Base-by-base conservation (phyloP, 2,329 filamentous ascomycete species). In the Biscogniauxia marginata region DNA sequence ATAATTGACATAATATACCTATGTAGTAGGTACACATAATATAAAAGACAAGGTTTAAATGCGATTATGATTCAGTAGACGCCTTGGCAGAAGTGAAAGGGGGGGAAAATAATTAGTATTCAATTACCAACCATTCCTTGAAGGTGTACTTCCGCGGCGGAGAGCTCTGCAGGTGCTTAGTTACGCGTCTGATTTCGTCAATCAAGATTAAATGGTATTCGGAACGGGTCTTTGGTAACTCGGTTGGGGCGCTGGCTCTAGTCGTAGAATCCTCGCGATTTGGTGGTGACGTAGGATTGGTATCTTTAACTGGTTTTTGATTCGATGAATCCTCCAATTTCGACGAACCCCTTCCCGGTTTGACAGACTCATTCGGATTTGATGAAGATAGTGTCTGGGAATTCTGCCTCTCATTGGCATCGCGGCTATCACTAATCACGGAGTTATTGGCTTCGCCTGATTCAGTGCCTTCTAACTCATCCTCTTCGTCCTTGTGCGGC, bases 91-190 rank as follows among this genome's bases (percentile, higher is more conserved):
- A 21, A 46, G 24, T 21, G 51, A 13, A 30, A 45, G 34, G 22
- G 46, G 18, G 39, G 30, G 53, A 45, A 30, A 50, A 53, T 48
- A 25, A 6, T 18, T 48, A 34, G n/a, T 4, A 46, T 39, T n/a
- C 13, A 16, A n/a, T 22, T 44, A 64, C 67, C 61, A 13, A 68
- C 67, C 67, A 69, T 53, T 70, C 67, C 44, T 63, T 65, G 61
- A 92, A 97, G 0, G 77, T 79, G 70, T 96, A 97, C 53, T 80
- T 81, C 54, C 85, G 86, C 0, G 81, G 78, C 2, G 83, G 79
- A 4, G 79, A 72, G 46, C 77, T 71, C 18, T 83, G 81, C 30
- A 89, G 75, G 67, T 95, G 84, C 49, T 82, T 76, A 1, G 85
- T 84, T 1, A 90, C 84, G 22, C 77, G 78, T 13, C 84, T 78